Evolutionary conservation across 805 yeast genomes (phyloP).

Genomic region (Yamadazyma paraphyllophila): DNA sequence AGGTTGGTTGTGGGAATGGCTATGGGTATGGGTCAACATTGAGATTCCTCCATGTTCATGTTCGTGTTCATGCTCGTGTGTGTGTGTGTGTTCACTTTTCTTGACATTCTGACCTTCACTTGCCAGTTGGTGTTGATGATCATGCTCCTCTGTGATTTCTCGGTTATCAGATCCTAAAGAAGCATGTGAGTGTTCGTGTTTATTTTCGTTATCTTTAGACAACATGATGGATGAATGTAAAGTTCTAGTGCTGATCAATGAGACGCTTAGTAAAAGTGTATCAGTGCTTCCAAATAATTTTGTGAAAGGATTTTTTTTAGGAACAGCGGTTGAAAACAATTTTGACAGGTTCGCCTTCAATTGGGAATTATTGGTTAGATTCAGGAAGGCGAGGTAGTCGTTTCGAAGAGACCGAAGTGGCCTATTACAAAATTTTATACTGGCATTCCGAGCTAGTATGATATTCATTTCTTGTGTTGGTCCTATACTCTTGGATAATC

Average conservation of each 20-base stretch:
- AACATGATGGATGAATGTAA: neutral
- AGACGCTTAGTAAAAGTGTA: neutral
- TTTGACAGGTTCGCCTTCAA: constrained; percentile 4
- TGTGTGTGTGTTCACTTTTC: neutral
- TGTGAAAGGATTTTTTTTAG: constrained; percentile 1
- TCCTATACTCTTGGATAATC: neutral
- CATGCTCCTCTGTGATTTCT: neutral
- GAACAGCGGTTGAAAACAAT: constrained; percentile 2
- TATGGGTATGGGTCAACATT: constrained; percentile 27
- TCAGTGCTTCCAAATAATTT: neutral
- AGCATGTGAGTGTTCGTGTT: constrained; percentile 5
- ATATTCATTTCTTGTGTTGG: neutral
- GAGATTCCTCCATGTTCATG: constrained; percentile 10
- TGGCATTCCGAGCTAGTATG: neutral
- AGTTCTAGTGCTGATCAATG: neutral
- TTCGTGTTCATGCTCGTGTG: constrained; percentile 4
- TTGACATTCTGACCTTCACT: neutral
- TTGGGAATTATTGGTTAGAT: constrained; percentile 2
- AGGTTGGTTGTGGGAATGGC: constrained; percentile 48
- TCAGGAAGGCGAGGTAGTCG: neutral
- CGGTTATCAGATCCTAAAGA: neutral
- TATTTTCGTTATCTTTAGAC: neutral
- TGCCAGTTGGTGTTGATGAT: neutral
- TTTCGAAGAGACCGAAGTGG: neutral
- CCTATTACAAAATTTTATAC: neutral